Base-by-base conservation (phyloP, 2,329 filamentous ascomycete genomes). In the Aspergillus novoparasiticus region DNA sequence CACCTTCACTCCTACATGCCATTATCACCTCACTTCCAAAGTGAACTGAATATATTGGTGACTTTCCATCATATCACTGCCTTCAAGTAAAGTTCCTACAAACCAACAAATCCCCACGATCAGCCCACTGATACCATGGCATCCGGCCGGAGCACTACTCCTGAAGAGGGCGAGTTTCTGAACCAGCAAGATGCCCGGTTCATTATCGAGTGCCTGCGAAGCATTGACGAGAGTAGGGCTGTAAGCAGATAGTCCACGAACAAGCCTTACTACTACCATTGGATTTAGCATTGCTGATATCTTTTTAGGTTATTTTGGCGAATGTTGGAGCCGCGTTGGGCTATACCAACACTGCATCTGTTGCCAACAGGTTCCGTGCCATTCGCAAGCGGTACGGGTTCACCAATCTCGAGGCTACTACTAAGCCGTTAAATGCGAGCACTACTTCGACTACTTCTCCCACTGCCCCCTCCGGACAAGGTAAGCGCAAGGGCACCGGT, bases 301-400 rank as follows among this genome's bases (percentile, higher is more conserved):
- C 41, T 19, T 0, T 21, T 4, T 50, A 76, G 75, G 67, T 77
- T 21, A 72, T 75, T 36, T 63, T 75, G 26, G 41, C 36, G 19
- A 66, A 65, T 1, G 72, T 76, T 14, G 72, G 70, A 9, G 51
- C 61, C 11, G 65, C 66, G 0, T 41, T 77, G 9, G 66, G 65
- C 1, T 76, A 77, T 59, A 69, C 59, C 58, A 76, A 76, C 57
- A 61, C 67, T 14, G 62, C 55, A 8, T 75, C 72, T 0, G 71
- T 70, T 8, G 69, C 64, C 1, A 77, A 77, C 57, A 69, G 74
- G 14, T 69, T 73, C 34, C 63, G 71, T 23, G 28, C 55, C 1
- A 34, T 77, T 11, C 67, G 69, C 23, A 74, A 74, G 56, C 68
- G 68, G 19, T 71, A 72, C 50, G 65, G 66, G 6, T 61, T 77